Evolutionary conservation across 73 alveolate species (phyloP), one percentile per base, ranked within the genome.

Genomic region (Paramecium primaurelia): DNA sequence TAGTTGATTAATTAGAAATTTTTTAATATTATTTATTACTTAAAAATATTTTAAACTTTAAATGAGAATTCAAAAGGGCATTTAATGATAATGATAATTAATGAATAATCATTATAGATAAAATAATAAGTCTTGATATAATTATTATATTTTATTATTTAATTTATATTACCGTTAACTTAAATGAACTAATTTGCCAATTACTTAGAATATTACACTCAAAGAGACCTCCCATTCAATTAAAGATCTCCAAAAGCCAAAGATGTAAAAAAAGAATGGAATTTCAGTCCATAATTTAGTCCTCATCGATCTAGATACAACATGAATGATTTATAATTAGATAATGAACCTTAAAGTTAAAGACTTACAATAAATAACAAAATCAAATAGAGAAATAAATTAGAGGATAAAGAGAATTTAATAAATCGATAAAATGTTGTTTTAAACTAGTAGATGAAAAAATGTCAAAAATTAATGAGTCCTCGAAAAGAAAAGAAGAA

Each of bases 181-280:
- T 36, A 73, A 73, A 73, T 73, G 87, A 73, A 40, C 87, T 38
- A 73, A 73, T 73, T 73, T 73, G 87, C 87, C 87, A 73, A 73
- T 73, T 73, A 37, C 64, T 73, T 37, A 64, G 42, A 64, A 64
- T 64, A 64, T 34, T 64, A 64, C 28, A 64, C 84, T 32, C 47
- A 64, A 64, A 64, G 84, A 64, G 84, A 64, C 42, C 69, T 54
- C 32, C 84, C 87, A 36, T 44, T n/a, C n/a, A 73, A 51, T 18
- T 54, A 54, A 34, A 44, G 69, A 73, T 73, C 87, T 36, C 87
- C 87, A 14, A 73, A 22, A 16, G 37, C 64, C 37, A 73, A 38
- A 36, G 37, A 20, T 8, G n/a, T n/a, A 36, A 73, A 38, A 37
- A 37, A 73, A 14, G 60, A 37, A 73, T 22, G 54, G 54, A 73